Evolutionary conservation across 2,329 filamentous ascomycete species (phyloP).

Genomic region (Botrytis byssoidea): DNA sequence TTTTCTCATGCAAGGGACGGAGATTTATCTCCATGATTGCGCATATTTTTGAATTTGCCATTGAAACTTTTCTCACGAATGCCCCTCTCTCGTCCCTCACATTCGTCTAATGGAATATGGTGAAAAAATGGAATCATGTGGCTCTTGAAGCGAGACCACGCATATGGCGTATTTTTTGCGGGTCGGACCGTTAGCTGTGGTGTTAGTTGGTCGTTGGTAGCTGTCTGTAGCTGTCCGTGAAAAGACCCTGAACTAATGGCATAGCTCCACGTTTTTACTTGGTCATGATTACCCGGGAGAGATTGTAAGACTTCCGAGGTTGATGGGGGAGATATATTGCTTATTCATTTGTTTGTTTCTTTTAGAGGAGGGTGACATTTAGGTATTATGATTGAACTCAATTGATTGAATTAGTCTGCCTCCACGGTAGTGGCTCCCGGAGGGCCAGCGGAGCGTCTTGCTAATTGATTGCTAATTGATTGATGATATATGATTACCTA

Average conservation of each 20-base stretch:
- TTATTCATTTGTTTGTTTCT: neutral
- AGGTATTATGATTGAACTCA: neutral
- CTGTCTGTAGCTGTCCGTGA: neutral
- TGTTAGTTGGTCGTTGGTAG: neutral
- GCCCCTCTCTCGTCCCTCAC: neutral
- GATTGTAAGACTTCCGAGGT: constrained; percentile 5
- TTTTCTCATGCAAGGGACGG: neutral
- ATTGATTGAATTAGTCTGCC: neutral
- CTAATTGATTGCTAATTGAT: too few relatives aligned
- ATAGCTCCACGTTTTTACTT: constrained; percentile 4
- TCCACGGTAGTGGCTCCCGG: neutral
- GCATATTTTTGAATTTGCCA: neutral
- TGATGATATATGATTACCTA: too few relatives aligned
- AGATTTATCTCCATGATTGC: neutral
- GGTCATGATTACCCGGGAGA: neutral
- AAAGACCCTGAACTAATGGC: constrained; percentile 1
- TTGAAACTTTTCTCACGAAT: neutral
- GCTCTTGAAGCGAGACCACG: neutral
- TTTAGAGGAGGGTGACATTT: neutral
- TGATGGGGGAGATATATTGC: neutral
- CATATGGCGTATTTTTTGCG: neutral
- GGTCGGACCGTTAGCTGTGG: neutral
- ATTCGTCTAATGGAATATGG: neutral
- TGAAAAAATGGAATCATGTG: neutral
- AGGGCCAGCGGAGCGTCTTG: neutral